Evolutionary conservation across 164 flowering plant species (phyloP), one percentile per base, ranked within the genome.

Genomic region (Magnolia changhungtana): DNA sequence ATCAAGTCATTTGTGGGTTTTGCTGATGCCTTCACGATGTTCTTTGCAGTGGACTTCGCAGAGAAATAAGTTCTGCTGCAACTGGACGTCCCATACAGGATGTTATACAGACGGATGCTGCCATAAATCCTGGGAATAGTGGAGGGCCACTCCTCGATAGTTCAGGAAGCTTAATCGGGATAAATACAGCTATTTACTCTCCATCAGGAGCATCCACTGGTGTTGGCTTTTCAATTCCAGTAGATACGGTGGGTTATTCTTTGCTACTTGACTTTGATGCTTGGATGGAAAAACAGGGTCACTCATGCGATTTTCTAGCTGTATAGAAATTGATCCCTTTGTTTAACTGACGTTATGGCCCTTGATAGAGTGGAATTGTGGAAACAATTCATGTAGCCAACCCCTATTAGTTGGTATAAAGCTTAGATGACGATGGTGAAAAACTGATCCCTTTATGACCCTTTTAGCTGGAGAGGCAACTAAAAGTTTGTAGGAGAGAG

Each of bases 201-300:
- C 97, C 98, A 19, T 93, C 98, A 72, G 98, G 98, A 81, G 97
- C 95, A 80, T 95, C 97, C 10, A 92, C 98, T 85, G 98, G 97
- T 72, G 98, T 95, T 64, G 98, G 98, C 67, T 94, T 94, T 83
- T 94, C 98, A 20, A 94, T 94, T 84, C 98, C 98, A 67, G 95
- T 94, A 80, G 98, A 94, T 79, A 93, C 98, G 63, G 97, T 92
- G 51, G 20, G 74, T 29, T 59, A 71, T 50, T 19, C 19, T 16
- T 73, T 19, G n/a, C 13, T 51, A 37, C 74, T 4, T 66, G 14
- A 8, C 14, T 18, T 75, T 29, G 9, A 9, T 71, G 55, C 50
- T 71, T 10, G 50, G 63, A 13, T 59, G 63, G n/a, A 13, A 59
- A 37, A 37, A 37, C 45, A 37, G 45, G 9, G 45, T 5, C 45